A percentile compares a stretch with the other conserved stretches of the same genome.
Conservation (phyloP, 2,329 filamentous ascomycete genomes). For the Coleophoma cylindrospora region DNA sequence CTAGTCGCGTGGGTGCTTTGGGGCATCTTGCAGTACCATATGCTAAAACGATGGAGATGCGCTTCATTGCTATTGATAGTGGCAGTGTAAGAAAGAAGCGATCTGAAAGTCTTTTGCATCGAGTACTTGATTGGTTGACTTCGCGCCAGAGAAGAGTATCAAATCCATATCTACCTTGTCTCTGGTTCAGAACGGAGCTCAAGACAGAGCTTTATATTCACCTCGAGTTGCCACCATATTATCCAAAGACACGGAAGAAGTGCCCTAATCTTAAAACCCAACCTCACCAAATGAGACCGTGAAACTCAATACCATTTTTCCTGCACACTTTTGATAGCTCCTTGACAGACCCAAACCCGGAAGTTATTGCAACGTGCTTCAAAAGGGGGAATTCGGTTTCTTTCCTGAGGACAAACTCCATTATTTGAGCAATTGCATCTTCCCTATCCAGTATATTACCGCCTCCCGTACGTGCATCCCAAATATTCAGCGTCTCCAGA, state of each 20-base stretch:
- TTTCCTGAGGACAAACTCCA: neutral
- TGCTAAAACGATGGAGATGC: constrained; percentile 2
- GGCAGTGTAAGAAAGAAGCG: neutral
- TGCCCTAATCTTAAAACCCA: no score
- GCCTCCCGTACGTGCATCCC: neutral
- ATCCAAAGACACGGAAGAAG: neutral
- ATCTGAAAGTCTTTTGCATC: neutral
- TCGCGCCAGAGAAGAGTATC: neutral
- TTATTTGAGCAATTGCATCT: neutral
- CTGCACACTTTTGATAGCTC: neutral
- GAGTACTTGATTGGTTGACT: constrained; percentile 2
- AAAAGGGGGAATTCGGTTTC: neutral
- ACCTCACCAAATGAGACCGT: no score
- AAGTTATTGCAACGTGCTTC: neutral
- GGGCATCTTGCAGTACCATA: constrained; percentile 2
- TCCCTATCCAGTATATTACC: neutral
- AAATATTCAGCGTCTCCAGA: neutral
- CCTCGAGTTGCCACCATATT: no score
- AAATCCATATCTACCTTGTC: no score
- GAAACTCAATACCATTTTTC: neutral
- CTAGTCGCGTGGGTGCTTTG: constrained; percentile 2
- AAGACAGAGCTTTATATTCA: no score
- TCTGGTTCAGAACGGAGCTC: no score
- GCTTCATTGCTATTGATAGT: constrained; percentile 4
- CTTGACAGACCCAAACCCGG: neutral